Evolutionary conservation across 331 rosid species (phyloP), one percentile per base, ranked within the genome.

Genomic region (Quercus lobata): DNA sequence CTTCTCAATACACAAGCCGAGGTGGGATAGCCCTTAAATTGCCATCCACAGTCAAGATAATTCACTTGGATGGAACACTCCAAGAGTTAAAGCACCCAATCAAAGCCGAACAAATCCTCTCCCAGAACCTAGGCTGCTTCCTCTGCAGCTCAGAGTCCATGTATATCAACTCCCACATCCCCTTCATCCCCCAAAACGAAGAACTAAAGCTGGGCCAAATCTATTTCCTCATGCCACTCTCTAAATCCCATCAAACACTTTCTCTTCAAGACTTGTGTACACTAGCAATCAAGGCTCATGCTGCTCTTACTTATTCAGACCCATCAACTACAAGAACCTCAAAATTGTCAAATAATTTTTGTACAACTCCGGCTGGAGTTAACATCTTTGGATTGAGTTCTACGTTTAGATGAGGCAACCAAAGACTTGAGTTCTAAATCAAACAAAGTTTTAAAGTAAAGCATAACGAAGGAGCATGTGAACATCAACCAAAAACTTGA

Each of bases 241-340:
- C 90, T 30, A 85, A 80, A 54, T 84, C 90, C 2, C 69, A 80
- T 1, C 2, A 57, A 3, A 83, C 89, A 2, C 90, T 88, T 11
- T 88, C 97, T 18, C 89, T 92, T 2, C 87, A 81, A 10, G 92
- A 88, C n/a, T 55, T 92, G 56, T 82, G 97, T 35, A 44, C 84
- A 17, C 79, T 89, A 0, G 98, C 98, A 53, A 82, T 92, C 79
- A 89, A 82, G 83, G 96, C 97, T 76, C 77, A 90, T 78, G 79
- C 86, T 0, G 94, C 89, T 37, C 92, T 94, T 34, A 54, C 76
- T 75, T 46, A 57, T 80, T 74, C 85, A 21, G 25, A 16, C 0
- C 15, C 49, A 70, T 35, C 17, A 9, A 35, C 41, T 6, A 32
- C 60, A 1, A 66, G 77, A 71, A 16, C 78, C 5, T 78, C 58